phyloP scores from a whole-genome alignment of 257 asterid genomes.

The Solanum chiquidenum region DNA sequence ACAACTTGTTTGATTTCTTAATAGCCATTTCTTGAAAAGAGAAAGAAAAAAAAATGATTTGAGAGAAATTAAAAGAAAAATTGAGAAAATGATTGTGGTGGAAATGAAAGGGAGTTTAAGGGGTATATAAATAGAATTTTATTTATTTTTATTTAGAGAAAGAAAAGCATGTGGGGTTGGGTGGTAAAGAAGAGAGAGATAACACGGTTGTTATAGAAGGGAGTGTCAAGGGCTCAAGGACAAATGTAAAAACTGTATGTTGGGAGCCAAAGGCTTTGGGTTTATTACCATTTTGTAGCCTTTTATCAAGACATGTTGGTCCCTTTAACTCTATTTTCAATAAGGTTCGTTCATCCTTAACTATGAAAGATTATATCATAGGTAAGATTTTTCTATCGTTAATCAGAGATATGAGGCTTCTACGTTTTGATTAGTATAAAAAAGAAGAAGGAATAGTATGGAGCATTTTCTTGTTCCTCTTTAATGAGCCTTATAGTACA shows the following conservation, averaged over 20 bases:
- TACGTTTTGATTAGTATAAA: neutral
- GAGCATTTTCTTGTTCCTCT: neutral
- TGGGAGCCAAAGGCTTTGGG: constrained; percentile 7
- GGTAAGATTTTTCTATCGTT: neutral
- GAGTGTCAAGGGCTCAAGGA: neutral
- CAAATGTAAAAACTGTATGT: neutral
- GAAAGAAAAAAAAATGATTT: neutral
- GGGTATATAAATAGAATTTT: constrained; percentile 12
- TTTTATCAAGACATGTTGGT: constrained; percentile 1
- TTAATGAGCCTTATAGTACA: neutral
- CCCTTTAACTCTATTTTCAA: neutral
- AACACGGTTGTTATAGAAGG: neutral
- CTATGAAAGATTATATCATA: neutral
- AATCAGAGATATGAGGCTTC: rapidly evolving
- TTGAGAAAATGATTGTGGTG: constrained; percentile 8
- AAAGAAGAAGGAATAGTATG: neutral
- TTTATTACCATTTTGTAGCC: neutral
- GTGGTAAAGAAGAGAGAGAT: constrained; percentile 2
- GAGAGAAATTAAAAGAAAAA: neutral
- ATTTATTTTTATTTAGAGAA: neutral
- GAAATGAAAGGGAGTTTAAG: constrained; percentile 8
- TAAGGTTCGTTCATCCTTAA: neutral
- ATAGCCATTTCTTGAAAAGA: constrained; percentile 20
- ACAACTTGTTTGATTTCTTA: constrained; percentile 28
- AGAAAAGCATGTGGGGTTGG: constrained; percentile 34